A percentile compares a stretch with the other conserved stretches of the same genome.
These are phyloP conservation scores for Amborella trichopoda DNA, from an alignment of 164 flowering plant species.

Conservation along the genomic window DNA sequence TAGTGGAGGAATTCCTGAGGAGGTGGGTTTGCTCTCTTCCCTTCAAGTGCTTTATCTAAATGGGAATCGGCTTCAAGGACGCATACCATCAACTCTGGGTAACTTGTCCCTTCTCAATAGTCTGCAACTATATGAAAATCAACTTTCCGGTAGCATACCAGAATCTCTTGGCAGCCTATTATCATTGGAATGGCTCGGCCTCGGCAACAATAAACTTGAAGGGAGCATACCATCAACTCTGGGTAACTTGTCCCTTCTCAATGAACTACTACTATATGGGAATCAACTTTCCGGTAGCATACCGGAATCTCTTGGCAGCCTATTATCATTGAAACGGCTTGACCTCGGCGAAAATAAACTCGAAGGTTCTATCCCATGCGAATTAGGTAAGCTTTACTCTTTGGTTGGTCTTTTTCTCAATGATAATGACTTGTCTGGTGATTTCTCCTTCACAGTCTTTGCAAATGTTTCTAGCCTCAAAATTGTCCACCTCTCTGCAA, in stretches of 20 bases:
- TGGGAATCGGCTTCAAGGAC: conserved; percentile 66
- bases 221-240: conserved; percentile 45
- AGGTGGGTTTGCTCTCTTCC: conserved; percentile 44
- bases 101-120: conserved; percentile 44
- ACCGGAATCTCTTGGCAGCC: conserved; percentile 42
- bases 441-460: too few species aligned
- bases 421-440: conserved; percentile 70
- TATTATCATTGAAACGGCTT: conserved; percentile 44
- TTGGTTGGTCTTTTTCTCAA: conserved; percentile 61
- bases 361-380: conserved; percentile 55
- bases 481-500: too few species aligned
- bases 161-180: conserved; percentile 46
- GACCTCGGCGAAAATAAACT: conserved; percentile 70
- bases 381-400: conserved; percentile 34
- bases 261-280: conserved; percentile 40
- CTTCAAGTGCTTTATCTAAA: conserved; percentile 55
- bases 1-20: conserved; percentile 49
- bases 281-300: conserved; percentile 46
- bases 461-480: too few species aligned
- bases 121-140: conserved; percentile 72
- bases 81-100: conserved; percentile 49
- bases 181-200: conserved; percentile 41
- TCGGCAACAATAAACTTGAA: conserved; percentile 53
- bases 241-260: conserved; percentile 34
- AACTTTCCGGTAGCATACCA: conserved; percentile 54